Evolutionary conservation across 2,329 filamentous ascomycete species (phyloP).

Genomic region (Claviceps fusiformis): DNA sequence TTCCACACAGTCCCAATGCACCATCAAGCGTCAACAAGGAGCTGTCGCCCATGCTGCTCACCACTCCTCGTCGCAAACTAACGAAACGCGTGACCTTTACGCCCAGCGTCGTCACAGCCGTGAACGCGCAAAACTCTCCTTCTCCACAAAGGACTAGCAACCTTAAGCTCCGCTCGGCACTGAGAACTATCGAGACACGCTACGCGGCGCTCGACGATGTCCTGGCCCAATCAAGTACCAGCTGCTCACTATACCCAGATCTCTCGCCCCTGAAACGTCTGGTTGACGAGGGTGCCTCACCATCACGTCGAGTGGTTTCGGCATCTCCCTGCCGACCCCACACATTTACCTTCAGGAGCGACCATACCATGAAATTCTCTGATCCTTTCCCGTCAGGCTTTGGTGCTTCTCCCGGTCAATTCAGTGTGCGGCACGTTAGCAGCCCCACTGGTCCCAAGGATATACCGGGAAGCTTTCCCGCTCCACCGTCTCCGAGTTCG

Average conservation of each 20-base stretch:
- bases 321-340: slow-evolving; percentile 33
- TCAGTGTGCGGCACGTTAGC: slow-evolving; percentile 47
- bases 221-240: slow-evolving; percentile 13
- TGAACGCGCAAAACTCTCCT: slow-evolving; percentile 35
- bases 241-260: slow-evolving; percentile 38
- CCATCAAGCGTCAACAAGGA: slow-evolving; percentile 32
- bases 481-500: slow-evolving; percentile 15
- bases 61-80: slow-evolving; percentile 53
- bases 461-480: slow-evolving; percentile 45
- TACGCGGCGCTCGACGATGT: slow-evolving; percentile 18
- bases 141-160: slow-evolving; percentile 40
- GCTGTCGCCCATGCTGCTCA: slow-evolving; percentile 38
- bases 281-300: slow-evolving; percentile 11
- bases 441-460: slow-evolving; percentile 30
- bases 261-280: slow-evolving; percentile 29
- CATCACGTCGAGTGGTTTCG: slow-evolving; percentile 12
- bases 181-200: slow-evolving; percentile 11
- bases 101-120: slow-evolving; percentile 45
- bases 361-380: slow-evolving; percentile 49
- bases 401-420: slow-evolving; percentile 43
- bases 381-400: slow-evolving; percentile 36
- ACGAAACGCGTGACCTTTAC: slow-evolving; percentile 72
- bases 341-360: slow-evolving; percentile 52
- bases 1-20: slow-evolving; percentile 34
- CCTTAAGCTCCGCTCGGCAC: slow-evolving; percentile 26